Percentiles rank a stretch among this genome's conserved stretches.
These are phyloP conservation scores for Udeniomyces megalosporus DNA, from an alignment of 768 basidiomycete genomes.

Conservation along the genomic window DNA sequence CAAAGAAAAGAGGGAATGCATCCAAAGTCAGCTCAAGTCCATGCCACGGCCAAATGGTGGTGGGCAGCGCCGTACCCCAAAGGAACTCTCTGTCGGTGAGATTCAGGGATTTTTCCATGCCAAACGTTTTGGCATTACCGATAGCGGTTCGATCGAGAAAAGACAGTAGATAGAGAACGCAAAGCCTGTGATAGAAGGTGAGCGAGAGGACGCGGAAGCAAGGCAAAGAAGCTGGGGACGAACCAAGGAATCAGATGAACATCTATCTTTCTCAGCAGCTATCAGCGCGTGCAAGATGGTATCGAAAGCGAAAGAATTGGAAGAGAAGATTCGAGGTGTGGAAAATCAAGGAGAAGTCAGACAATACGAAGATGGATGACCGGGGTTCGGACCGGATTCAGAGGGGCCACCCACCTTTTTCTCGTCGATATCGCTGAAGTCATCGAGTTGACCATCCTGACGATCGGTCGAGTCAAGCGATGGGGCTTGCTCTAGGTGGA, in stretches of 20 bases:
- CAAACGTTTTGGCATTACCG: neutral
- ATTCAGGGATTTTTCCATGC: neutral
- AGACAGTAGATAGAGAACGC: neutral
- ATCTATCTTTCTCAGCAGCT: neutral
- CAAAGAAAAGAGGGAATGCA: no score
- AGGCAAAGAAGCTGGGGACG: no score
- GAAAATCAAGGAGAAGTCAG: neutral
- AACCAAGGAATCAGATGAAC: neutral
- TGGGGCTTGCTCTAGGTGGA: no score
- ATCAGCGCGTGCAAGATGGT: no score
- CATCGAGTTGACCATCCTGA: neutral
- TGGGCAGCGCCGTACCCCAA: neutral
- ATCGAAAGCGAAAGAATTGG: neutral
- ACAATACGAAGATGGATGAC: neutral
- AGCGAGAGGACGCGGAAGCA: no score
- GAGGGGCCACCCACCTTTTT: neutral
- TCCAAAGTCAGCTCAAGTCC: no score
- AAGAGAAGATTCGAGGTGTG: neutral
- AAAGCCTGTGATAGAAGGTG: no score
- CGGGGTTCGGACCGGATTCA: neutral
- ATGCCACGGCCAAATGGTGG: no score
- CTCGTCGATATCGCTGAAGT: neutral
- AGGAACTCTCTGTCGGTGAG: neutral
- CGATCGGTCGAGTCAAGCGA: neutral
- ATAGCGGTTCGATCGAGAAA: neutral